These are phyloP conservation scores for Hortaea sp. DNA, from an alignment of 2,329 filamentous ascomycete genomes.

Conservation along the genomic window DNA sequence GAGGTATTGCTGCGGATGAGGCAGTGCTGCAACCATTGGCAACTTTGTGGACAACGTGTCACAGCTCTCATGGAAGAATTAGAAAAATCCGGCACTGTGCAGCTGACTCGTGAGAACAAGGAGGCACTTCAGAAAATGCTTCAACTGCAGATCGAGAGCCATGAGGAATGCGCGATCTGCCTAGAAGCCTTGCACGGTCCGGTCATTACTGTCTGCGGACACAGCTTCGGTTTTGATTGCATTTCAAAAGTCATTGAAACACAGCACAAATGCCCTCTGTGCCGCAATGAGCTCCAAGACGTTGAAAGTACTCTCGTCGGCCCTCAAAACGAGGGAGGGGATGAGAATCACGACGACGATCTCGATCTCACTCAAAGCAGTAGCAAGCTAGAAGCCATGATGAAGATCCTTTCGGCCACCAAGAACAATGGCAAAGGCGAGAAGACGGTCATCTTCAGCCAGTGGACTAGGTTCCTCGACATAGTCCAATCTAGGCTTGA, in stretches of 20 bases:
- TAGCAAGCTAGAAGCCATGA: conserved; percentile 71
- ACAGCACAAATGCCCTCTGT: conserved; percentile 78
- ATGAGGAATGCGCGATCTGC: conserved; percentile 77
- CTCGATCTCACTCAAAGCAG: conserved; percentile 54
- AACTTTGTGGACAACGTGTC: conserved; percentile 66
- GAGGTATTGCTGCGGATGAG: conserved; percentile 74
- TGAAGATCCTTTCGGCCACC: conserved; percentile 64
- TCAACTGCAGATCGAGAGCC: conserved; percentile 64
- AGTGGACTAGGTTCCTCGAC: conserved; percentile 67
- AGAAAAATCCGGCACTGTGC: conserved; percentile 56
- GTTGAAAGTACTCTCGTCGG: conserved; percentile 50
- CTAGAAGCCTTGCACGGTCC: conserved; percentile 61
- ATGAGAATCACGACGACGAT: conserved; percentile 36
- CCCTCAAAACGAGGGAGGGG: conserved; percentile 46
- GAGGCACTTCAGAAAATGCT: conserved; percentile 65
- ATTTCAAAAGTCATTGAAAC: conserved; percentile 64
- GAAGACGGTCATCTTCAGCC: conserved; percentile 65
- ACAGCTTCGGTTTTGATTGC: conserved; percentile 66
- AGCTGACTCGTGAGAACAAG: conserved; percentile 61
- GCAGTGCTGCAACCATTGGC: conserved; percentile 85
- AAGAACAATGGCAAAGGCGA: conserved; percentile 47
- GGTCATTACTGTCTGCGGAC: conserved; percentile 76
- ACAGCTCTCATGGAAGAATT: conserved; percentile 60
- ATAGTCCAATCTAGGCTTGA: conserved; percentile 60
- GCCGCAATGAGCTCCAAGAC: conserved; percentile 57